Evolutionary conservation across 495 filamentous ascomycete genomes (phyloP), one percentile per base, ranked within the genome.

Genomic region (Aspergillus taichungensis): DNA sequence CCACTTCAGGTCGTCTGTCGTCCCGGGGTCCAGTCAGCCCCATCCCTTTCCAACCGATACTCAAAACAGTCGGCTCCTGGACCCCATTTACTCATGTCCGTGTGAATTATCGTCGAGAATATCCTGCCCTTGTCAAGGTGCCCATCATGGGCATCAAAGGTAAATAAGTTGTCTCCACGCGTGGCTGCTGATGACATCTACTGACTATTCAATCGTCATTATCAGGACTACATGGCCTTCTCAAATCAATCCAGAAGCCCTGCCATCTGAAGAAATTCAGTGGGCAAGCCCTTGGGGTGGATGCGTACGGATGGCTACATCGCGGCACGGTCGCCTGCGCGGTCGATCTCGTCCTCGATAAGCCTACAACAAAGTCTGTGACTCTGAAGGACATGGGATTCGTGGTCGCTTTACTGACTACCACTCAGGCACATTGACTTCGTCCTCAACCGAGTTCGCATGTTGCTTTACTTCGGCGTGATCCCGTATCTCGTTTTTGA

Each of bases 221-320:
- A 24, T 24, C 40, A 94, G 92, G 92, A 40, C 78, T 99, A 30
- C 78, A 97, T 31, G 87, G 88, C 38, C 73, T 95, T 36, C 83
- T 99, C 36, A 95, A 95, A 61, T 96, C 91, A 35, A 96, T 99
- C 38, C 92, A 97, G 38, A 87, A 87, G 55, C 85, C 83, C 53
- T 83, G 79, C 43, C 82, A 89, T 46, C 68, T 99, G 42, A 94
- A 85, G 60, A 86, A 89, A 55, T 97, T 86, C 61, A 74, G 77
- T 9, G 91, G 90, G 29, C 84, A 91, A 62, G 94, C 87, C 3
- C 76, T 99, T 34, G 94, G 85, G 3, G 79, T 99, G 11, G 94
- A 99, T 63, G 90, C 85, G 46, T 99, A 99, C 72, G 92, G 89
- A 59, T 99, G 94, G 94, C 80, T 99, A 30, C 94, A 99, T 61